Base-by-base conservation (phyloP, 345 rosid genomes). In the Ailanthus altissimus region DNA sequence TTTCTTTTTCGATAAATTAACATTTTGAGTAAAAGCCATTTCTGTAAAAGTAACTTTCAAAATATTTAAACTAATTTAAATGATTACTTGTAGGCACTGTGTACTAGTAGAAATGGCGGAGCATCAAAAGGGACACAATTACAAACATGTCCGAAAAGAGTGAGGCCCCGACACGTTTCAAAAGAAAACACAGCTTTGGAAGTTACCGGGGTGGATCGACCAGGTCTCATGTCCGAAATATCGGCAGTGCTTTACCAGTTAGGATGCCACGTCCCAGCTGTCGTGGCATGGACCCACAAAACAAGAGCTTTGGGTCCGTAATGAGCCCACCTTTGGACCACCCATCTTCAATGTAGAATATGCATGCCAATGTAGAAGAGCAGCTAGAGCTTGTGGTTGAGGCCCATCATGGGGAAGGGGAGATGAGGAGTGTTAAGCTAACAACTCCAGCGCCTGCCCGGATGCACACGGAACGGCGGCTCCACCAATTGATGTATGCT, bases 221-320 rank as follows among this genome's bases (percentile, higher is more conserved):
- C 98, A 0, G 99, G 98, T n/a, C 68, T 95, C 5, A 66, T 95
- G 63, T 93, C 99, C 0, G 97, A 93, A 78, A 91, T 95, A 70
- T 81, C 90, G 0, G 97, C 97, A 10, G 92, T 84, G 67, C 86
- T 95, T 6, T 77, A 79, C 9, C 85, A 89, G 78, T 76, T 93
- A 79, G 86, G 85, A 20, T 93, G 98, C 87, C 89, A 90, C 72
- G 86, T 95, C 76, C 81, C 92, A 0, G 90, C 88, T 0, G 90
- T 88, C 0, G 91, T 86, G 64, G 94, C 88, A 0, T 95, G 99
- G 99, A 90, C 98, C 56, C 97, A 95, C 89, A 89, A 90, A 38
- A 59, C 65, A 28, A 88, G 92, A 66, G 85, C 88, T 1, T 1
- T 87, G 89, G 77, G 87, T 95, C 38, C 38, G 38, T 32, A 32